A percentile compares a stretch with the other conserved stretches of the same genome.
Conservation (phyloP, 352 stramenopile species). For the Pythium plurisporium region DNA sequence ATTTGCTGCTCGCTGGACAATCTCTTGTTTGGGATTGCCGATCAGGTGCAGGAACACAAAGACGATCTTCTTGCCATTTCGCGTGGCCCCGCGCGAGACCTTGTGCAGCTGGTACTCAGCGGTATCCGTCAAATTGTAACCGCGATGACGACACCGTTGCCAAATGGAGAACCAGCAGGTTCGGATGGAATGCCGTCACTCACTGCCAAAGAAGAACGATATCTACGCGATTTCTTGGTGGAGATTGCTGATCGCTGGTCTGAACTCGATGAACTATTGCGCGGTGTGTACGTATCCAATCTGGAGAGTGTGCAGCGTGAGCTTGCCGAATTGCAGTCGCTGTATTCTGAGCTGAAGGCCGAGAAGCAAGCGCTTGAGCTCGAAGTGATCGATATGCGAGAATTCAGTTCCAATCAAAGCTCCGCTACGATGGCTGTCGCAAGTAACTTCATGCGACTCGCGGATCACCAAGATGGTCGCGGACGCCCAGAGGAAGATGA, state of each 20-base stretch:
- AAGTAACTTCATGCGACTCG: conserved; percentile 23
- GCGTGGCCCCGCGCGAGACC: conserved; percentile 34
- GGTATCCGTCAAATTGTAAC: conserved; percentile 40
- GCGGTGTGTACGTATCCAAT: neutral
- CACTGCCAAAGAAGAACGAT: conserved; percentile 16
- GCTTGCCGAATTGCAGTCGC: conserved; percentile 2
- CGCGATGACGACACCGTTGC: conserved; percentile 12
- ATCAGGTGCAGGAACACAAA: conserved; percentile 44
- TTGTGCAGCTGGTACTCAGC: conserved; percentile 44
- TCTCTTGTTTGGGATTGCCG: conserved; percentile 45
- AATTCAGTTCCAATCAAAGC: conserved; percentile 18
- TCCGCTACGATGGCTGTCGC: conserved; percentile 6
- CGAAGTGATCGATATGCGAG: conserved; percentile 16
- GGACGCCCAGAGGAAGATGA: conserved; percentile 17
- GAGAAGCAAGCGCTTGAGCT: conserved; percentile 14
- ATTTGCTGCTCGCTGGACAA: conserved; percentile 71
- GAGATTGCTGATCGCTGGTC: conserved; percentile 19
- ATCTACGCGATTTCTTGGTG: conserved; percentile 19
- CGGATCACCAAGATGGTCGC: neutral
- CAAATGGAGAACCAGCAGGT: neutral
- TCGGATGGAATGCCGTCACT: conserved; percentile 5
- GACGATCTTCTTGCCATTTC: conserved; percentile 35
- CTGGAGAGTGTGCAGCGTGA: conserved; percentile 1
- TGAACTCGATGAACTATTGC: conserved; percentile 7
- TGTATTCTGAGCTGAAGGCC: neutral